phyloP scores from a whole-genome alignment of 306 rosid species.

The Corylus heterophylla region DNA sequence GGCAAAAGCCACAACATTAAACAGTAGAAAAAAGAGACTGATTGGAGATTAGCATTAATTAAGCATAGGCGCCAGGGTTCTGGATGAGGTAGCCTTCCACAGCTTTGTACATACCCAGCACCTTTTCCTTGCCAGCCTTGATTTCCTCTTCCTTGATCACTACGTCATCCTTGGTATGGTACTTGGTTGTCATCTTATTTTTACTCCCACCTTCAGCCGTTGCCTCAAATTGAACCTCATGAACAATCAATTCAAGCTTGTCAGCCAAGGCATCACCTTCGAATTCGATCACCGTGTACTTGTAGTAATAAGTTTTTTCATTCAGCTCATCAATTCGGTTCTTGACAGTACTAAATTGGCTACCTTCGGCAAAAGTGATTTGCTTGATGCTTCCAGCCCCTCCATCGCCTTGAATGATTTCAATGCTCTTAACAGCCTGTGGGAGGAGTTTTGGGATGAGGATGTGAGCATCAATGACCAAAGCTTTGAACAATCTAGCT shows the following conservation, averaged over 20 bases:
- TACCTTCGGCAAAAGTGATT: conserved; percentile 37
- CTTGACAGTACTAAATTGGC: conserved; percentile 13
- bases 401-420: conserved; percentile 44
- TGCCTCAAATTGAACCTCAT: conserved; percentile 41
- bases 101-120: conserved; percentile 40
- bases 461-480: conserved; percentile 35
- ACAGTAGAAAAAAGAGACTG: not conserved
- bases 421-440: conserved; percentile 22
- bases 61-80: conserved; percentile 42
- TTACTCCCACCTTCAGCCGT: conserved; percentile 40
- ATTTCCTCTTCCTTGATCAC: conserved; percentile 44
- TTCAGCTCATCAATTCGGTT: conserved; percentile 32
- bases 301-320: conserved; percentile 22
- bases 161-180: conserved; percentile 37
- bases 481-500: conserved; percentile 38
- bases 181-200: conserved; percentile 35
- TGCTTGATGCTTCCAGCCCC: conserved; percentile 51
- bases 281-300: conserved; percentile 27
- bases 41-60: not conserved
- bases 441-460: conserved; percentile 39
- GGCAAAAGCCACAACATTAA: not conserved
- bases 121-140: conserved; percentile 38
- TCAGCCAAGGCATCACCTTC: conserved; percentile 37
- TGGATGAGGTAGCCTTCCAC: conserved; percentile 40
- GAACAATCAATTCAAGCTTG: conserved; percentile 35